Evolutionary conservation across 768 basidiomycete genomes (phyloP).

Genomic region (Piloderma croceum): DNA sequence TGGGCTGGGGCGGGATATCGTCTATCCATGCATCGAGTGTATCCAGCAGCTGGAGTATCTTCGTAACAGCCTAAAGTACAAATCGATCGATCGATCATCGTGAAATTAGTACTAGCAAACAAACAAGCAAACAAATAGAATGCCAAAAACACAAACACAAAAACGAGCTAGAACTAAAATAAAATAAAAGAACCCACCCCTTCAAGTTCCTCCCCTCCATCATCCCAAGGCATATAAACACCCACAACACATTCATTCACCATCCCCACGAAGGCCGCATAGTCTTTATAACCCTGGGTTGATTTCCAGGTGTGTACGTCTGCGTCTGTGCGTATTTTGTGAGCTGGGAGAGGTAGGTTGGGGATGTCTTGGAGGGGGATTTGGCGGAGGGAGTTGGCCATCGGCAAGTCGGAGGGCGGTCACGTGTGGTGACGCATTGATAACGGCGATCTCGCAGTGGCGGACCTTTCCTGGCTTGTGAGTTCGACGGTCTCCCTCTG

Average conservation of each 20-base stretch:
- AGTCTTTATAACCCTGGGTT: slow-evolving; percentile 69
- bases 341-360: slow-evolving; percentile 34
- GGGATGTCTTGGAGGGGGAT: slow-evolving; percentile 22
- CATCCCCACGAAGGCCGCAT: slow-evolving; percentile 66
- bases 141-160: neutral
- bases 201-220: too few relatives aligned
- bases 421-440: too few relatives aligned
- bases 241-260: slow-evolving; percentile 77
- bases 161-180: slow-evolving; percentile 30
- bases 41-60: slow-evolving; percentile 53
- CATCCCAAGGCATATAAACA: slow-evolving; percentile 41
- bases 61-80: slow-evolving; percentile 45
- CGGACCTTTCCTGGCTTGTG: too few relatives aligned
- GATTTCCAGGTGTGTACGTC: slow-evolving; percentile 70
- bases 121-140: neutral
- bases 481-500: too few relatives aligned
- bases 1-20: slow-evolving; percentile 66
- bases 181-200: slow-evolving; percentile 20
- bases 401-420: too few relatives aligned
- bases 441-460: too few relatives aligned
- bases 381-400: too few relatives aligned
- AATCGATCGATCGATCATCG: slow-evolving; percentile 1
- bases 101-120: neutral
- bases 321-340: slow-evolving; percentile 63
- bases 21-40: slow-evolving; percentile 70